Percentiles rank a stretch among this genome's conserved stretches.
phyloP scores from a whole-genome alignment of 768 basidiomycete species.

The Pleurotus ostreatus region DNA sequence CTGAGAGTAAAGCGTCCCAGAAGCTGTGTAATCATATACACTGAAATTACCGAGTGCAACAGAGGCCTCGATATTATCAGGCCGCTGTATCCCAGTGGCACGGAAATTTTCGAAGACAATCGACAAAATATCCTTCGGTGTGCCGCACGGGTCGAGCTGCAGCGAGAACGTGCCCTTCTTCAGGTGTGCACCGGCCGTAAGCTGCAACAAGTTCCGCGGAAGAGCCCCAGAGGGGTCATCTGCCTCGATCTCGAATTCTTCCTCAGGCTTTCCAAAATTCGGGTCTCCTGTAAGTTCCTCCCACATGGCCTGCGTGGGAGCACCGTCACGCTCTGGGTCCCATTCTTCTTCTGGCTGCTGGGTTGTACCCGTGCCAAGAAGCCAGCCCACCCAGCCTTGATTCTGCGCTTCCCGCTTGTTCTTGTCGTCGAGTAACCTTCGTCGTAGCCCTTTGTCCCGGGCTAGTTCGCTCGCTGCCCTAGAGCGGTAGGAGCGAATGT shows the following conservation, averaged over 20 bases:
- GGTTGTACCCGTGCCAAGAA: slow-evolving; percentile 62
- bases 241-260: slow-evolving; percentile 83
- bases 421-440: slow-evolving; percentile 65
- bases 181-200: slow-evolving; percentile 71
- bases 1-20: slow-evolving; percentile 76
- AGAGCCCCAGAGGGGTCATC: slow-evolving; percentile 65
- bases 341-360: slow-evolving; percentile 8
- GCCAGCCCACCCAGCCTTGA: slow-evolving; percentile 69
- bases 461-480: slow-evolving; percentile 85
- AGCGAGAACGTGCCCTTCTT: slow-evolving; percentile 87
- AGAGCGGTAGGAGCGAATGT: slow-evolving; percentile 95
- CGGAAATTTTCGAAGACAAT: slow-evolving; percentile 84
- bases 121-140: slow-evolving; percentile 70
- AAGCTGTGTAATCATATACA: slow-evolving; percentile 89
- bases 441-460: slow-evolving; percentile 75
- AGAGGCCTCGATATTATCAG: slow-evolving; percentile 81
- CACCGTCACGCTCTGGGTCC: slow-evolving; percentile 6
- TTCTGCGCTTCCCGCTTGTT: slow-evolving; percentile 44
- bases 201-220: slow-evolving; percentile 77
- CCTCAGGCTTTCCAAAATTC: slow-evolving; percentile 67
- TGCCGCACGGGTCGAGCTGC: slow-evolving; percentile 66
- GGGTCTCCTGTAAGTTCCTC: slow-evolving; percentile 42
- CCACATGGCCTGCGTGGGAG: slow-evolving; percentile 8
- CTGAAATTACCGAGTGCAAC: slow-evolving; percentile 82
- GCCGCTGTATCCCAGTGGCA: slow-evolving; percentile 79